Base-by-base conservation (phyloP, 371 early-diverging fungal species). In the Mucor irregularis region DNA sequence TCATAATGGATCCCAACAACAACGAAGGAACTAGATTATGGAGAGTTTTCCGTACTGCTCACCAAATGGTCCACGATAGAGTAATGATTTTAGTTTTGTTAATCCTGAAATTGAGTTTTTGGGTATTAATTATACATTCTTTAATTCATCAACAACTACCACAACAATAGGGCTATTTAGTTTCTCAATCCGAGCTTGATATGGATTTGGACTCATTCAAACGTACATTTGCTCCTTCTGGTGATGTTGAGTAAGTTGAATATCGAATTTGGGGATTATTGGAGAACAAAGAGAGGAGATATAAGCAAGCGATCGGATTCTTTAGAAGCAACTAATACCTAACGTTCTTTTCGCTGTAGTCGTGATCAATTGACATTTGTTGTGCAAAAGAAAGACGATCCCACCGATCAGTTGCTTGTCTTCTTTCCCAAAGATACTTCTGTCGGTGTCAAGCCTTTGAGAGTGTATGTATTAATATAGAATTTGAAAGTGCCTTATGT, bases 401-500 rank as follows among this genome's bases (percentile, higher is more conserved):
- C 88, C 14, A 80, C 85, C 29, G 93, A 93, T 61, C 92, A 94
- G 66, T 74, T 96, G 62, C 81, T 94, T 40, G 90, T 95, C 3
- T 94, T 95, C 68, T 96, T 97, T 80, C 89, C 95, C 16, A 93
- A 93, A 38, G 95, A 92, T 31, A 81, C 84, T 39, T 87, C 91
- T 5, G 91, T 97, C 11, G 96, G 98, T 60, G 90, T 95, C 37
- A 92, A 93, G 65, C 88, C 91, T n/a, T 85, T 96, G 62, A 86
- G 89, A 75, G 87, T 86, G 88, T 95, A 83, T 43, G 84, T 60
- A 28, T n/a, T 35, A 28, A 45, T 11, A n/a, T 3, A 35, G 22
- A 2, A 22, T 4, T 16, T 16, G 8, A 30, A 2, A 4, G 26
- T 39, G 7, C 16, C 25, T 28, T 30, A 24, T n/a, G 38, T 39